Evolutionary conservation across 129 eudicot genomes (phyloP).

Genomic region (Artemisia argyi): DNA sequence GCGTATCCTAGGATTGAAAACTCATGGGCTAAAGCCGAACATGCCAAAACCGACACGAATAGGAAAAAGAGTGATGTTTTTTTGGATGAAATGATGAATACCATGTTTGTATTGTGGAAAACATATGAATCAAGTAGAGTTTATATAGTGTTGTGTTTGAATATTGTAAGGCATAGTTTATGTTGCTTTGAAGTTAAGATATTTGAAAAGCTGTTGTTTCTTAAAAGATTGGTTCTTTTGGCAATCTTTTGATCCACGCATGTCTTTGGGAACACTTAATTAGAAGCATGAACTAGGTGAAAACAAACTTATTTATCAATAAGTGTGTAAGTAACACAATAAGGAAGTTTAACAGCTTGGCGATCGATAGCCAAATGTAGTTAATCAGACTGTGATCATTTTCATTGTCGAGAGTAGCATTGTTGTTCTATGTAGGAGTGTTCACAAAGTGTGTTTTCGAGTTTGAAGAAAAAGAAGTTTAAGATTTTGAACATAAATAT

Average conservation of each 20-base stretch:
- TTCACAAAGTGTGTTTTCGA: no score
- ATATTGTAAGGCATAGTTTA: constrained; percentile 17
- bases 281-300: constrained; percentile 28
- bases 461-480: no score
- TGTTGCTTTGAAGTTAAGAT: constrained; percentile 62
- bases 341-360: no score
- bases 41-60: constrained; percentile 38
- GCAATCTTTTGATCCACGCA: constrained; percentile 58
- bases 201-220: constrained; percentile 22
- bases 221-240: constrained; percentile 59
- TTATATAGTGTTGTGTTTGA: constrained; percentile 40
- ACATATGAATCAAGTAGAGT: constrained; percentile 19
- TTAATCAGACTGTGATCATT: no score
- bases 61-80: constrained; percentile 34
- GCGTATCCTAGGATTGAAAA: constrained; percentile 85
- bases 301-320: neutral
- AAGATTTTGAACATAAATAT: no score
- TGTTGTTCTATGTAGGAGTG: no score
- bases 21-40: constrained; percentile 46
- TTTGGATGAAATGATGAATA: constrained; percentile 35
- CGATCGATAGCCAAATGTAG: no score
- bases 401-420: no score
- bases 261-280: constrained; percentile 37
- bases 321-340: neutral
- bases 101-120: constrained; percentile 47